Percentiles rank a stretch among this genome's conserved stretches.
Conservation (phyloP, 2,329 filamentous ascomycete genomes). For the Calycina herbarum region DNA sequence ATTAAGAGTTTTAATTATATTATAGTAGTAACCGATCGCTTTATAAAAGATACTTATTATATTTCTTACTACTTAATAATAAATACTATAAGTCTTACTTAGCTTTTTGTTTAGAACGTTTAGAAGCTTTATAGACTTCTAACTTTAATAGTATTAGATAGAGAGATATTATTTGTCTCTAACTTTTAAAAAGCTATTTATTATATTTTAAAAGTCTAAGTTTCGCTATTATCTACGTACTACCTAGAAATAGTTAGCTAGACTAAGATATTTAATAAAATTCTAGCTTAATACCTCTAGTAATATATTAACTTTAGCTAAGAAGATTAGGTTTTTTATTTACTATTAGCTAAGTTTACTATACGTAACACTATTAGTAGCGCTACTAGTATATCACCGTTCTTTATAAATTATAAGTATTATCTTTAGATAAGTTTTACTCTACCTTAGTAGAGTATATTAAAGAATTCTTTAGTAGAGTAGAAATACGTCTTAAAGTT, state of each 20-base stretch:
- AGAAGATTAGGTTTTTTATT: conserved; percentile 19
- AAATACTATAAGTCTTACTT: background rate
- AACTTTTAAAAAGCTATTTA: conserved; percentile 22
- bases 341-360: conserved; percentile 23
- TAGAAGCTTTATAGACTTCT: conserved; percentile 11
- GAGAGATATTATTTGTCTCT: conserved; percentile 19
- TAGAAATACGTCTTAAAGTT: background rate
- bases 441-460: background rate
- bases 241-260: conserved; percentile 23
- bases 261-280: conserved; percentile 21
- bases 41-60: background rate
- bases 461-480: background rate
- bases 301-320: conserved; percentile 20
- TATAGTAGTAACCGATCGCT: background rate
- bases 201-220: conserved; percentile 8
- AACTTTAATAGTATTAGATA: conserved; percentile 19
- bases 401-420: conserved; percentile 18
- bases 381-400: conserved; percentile 15
- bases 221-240: conserved; percentile 14
- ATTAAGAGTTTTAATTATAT: background rate
- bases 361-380: conserved; percentile 17
- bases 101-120: conserved; percentile 12
- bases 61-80: background rate
- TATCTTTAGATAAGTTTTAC: conserved; percentile 9
- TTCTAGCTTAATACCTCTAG: conserved; percentile 17